phyloP scores from a whole-genome alignment of 75 land plant species.

The Cupressus sempervirens region DNA sequence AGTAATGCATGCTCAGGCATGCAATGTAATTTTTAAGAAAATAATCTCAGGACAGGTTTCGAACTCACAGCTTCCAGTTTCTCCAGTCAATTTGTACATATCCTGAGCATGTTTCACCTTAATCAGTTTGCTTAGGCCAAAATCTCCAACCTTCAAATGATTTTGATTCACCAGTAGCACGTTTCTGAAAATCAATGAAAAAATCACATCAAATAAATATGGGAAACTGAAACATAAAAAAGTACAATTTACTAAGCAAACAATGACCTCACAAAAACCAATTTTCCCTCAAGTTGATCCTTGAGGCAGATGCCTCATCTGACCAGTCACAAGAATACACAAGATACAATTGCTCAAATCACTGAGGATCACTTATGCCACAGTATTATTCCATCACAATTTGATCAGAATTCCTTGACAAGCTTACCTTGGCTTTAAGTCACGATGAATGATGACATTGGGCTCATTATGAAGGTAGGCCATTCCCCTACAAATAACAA shows the following conservation, averaged over 20 bases:
- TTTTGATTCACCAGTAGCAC: constrained; percentile 70
- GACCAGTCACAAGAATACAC: neutral
- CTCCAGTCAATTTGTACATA: constrained; percentile 93
- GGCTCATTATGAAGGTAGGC: constrained; percentile 87
- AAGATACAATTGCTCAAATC: neutral
- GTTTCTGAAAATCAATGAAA: constrained; percentile 42
- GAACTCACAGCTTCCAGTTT: constrained; percentile 91
- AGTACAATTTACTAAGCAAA: neutral
- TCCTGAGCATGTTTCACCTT: constrained; percentile 73
- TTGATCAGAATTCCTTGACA: neutral
- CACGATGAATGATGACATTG: constrained; percentile 83
- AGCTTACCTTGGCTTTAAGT: constrained; percentile 81
- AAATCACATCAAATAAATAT: neutral
- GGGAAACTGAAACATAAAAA: neutral
- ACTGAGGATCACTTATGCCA: neutral
- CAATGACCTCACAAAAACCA: neutral
- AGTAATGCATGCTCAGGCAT: neutral
- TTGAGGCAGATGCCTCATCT: neutral
- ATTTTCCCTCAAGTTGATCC: neutral
- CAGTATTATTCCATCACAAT: neutral
- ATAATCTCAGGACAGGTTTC: neutral
- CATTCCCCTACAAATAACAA: constrained; percentile 62
- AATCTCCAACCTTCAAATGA: constrained; percentile 90
- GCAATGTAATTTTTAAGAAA: neutral
- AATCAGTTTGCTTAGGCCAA: constrained; percentile 93